Evolutionary conservation across 31 red algal genomes (phyloP), one percentile per base, ranked within the genome.

Genomic region (Asparagopsis taxiformis): DNA sequence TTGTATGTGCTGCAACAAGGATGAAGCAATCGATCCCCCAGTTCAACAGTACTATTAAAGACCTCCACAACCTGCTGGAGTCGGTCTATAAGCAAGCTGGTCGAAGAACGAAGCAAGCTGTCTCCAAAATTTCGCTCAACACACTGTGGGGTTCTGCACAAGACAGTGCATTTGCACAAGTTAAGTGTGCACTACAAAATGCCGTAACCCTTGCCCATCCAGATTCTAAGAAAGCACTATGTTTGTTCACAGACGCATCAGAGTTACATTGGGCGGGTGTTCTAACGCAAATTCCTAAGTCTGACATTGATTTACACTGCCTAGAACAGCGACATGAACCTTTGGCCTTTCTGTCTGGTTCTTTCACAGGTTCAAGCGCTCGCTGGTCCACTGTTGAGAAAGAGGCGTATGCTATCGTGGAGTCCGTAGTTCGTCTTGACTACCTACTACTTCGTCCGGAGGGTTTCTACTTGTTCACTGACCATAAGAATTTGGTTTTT

Each of bases 261-360:
- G 22, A 51, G 10, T 6, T 9, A 15, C 46, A 33, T 53, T 46
- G 34, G 20, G 4, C 41, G n/a, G n/a, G 34, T 52, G 3, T 28
- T 37, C 6, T 75, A 20, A 61, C 71, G 2, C 72, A 77, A 60
- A 21, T 46, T 4, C 72, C 72, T 1, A 23, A 9, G 2, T 5
- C 43, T 31, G 35, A 62, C 1, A 2, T 22, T 2, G 37, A 53
- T 23, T 48, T 55, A 21, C 8, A 22, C 1, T 0, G 51, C 9
- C 30, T 33, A 34, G 44, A 65, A 19, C 57, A 78, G 35, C 16
- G n/a, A 8, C 74, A 78, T 32, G 60, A 78, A 54, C 74, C 48
- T 1, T 41, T 78, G 4, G n/a, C 22, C 11, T 66, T 78, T 49
- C 61, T 64, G 1, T 66, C 60, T 1, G 60, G 60, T 5, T 33